Base-by-base conservation (phyloP, 805 yeast species). In the Candida gorgasii region DNA sequence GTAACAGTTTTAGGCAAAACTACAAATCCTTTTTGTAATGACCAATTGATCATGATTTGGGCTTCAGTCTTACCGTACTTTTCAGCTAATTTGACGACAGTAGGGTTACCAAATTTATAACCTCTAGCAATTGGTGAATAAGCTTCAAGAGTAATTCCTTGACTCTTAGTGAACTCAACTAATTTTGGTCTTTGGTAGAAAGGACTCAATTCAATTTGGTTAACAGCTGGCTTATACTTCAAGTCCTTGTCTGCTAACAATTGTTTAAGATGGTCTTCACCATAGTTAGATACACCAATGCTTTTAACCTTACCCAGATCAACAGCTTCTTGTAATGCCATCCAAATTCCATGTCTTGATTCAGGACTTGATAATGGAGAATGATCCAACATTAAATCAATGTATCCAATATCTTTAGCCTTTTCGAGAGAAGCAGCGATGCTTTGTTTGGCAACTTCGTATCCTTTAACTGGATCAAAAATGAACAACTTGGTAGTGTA, bases 241-340 rank as follows among this genome's bases (percentile, higher is more conserved):
- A 38, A 54, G 39, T 43, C 53, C 9, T 35, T 8, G 8, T 17
- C 23, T 2, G 19, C 55, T 12, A 65, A 52, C 20, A 67, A 51
- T 42, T 51, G 47, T 29, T 50, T 50, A 34, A 67, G 50, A 39
- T 60, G 59, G 11, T 55, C 57, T 22, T 58, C 43, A 7, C 67
- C 57, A 24, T 58, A 63, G 44, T 67, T 67, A 12, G 68, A 62
- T 16, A 67, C 64, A 13, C 72, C 72, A 47, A 67, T 59, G 13
- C 67, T 51, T 43, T 48, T 58, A 12, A 57, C 56, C 85, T 75
- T 71, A 5, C 89, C 88, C 43, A 75, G 54, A 40, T 76, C 67
- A 45, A 80, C 88, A 39, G 82, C 68, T 48, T 86, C 93, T 67
- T 88, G 95, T 65, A 88, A 54, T 7, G 89, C 93, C 42, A 68